Percentiles rank a stretch among this genome's conserved stretches.
These are phyloP conservation scores for Scheffersomyces insectosa DNA, from an alignment of 1,139 yeast genomes.

Conservation along the genomic window DNA sequence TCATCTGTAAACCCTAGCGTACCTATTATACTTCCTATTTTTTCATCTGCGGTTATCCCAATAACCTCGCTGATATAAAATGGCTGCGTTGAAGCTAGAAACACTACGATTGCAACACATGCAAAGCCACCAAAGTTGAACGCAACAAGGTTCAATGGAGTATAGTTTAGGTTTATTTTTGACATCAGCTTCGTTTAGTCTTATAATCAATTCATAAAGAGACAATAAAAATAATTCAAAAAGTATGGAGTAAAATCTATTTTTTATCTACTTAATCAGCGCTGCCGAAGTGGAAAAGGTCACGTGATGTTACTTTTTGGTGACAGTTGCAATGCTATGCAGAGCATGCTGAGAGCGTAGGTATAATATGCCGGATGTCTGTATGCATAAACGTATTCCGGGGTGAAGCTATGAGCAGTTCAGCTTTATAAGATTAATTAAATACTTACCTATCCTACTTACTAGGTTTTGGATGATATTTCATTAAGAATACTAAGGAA, in stretches of 20 bases:
- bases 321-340: too few species aligned
- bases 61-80: conserved; percentile 61
- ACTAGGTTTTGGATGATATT: too few species aligned
- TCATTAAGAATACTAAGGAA: too few species aligned
- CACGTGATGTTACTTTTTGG: too few species aligned
- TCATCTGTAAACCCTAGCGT: conserved; percentile 67
- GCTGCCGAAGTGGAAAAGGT: too few species aligned
- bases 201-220: neutral
- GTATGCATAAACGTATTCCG: too few species aligned
- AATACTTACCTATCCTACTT: too few species aligned
- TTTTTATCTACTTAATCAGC: conserved; percentile 4
- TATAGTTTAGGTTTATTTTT: conserved; percentile 7
- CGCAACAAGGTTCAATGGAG: conserved; percentile 16
- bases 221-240: conserved; percentile 1
- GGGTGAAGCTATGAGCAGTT: too few species aligned
- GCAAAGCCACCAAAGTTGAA: conserved; percentile 41
- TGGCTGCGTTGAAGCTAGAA: conserved; percentile 67
- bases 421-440: too few species aligned
- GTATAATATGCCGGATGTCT: too few species aligned
- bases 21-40: conserved; percentile 60
- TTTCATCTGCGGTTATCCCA: conserved; percentile 35
- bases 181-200: neutral
- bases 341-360: too few species aligned
- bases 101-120: conserved; percentile 64
- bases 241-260: neutral